Conservation (phyloP, 2,329 filamentous ascomycete genomes). For the Sordariomycetes sp. region DNA sequence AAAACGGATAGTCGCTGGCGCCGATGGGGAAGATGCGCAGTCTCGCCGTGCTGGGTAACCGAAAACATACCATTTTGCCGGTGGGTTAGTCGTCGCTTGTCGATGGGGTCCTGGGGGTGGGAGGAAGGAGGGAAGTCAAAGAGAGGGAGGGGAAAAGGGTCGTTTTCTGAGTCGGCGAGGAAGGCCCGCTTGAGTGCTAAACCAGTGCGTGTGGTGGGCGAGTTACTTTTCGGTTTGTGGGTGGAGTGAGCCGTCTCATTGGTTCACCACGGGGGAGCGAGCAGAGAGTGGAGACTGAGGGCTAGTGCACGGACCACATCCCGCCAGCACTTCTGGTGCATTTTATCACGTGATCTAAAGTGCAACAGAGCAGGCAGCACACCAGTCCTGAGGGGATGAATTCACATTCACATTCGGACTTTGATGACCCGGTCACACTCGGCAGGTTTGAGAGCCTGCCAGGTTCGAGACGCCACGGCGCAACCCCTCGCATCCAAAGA, state of each 20-base stretch:
- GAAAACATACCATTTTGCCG: slow-evolving; percentile 34
- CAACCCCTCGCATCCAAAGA: no score
- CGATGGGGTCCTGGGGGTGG: not conserved
- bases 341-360: not conserved
- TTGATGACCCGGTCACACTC: not conserved
- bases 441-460: no score
- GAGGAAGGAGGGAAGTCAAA: not conserved
- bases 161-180: not conserved
- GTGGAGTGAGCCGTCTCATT: not conserved
- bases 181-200: not conserved
- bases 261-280: not conserved
- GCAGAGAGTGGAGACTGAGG: slow-evolving; percentile 2
- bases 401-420: not conserved
- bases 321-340: not conserved
- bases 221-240: not conserved
- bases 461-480: no score
- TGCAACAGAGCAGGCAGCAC: not conserved
- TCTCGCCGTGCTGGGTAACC: slow-evolving; percentile 4
- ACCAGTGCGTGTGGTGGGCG: not conserved
- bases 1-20: not conserved
- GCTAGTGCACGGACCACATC: slow-evolving; percentile 4
- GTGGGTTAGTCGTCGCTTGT: not conserved
- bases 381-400: not conserved
- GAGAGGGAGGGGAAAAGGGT: no score
- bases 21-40: not conserved